phyloP scores from a whole-genome alignment of 2,329 filamentous ascomycete species.

The Ustilaginoidea virens region DNA sequence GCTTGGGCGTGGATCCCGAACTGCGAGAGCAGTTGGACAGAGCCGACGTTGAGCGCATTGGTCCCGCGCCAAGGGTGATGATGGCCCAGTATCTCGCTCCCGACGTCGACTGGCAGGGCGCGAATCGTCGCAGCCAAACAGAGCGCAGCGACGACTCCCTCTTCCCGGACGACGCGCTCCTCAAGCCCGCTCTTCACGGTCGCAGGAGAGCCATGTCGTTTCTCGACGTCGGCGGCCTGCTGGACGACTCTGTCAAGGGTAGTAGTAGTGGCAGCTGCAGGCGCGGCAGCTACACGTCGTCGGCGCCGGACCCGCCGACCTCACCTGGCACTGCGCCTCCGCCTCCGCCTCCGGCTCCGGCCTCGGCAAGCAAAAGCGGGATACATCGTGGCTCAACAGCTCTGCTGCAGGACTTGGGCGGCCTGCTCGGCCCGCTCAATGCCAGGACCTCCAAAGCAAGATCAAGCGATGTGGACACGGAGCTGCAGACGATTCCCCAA shows the following conservation, averaged over 20 bases:
- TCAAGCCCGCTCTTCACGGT: constrained; percentile 10
- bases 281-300: constrained; percentile 26
- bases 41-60: constrained; percentile 14
- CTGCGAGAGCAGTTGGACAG: constrained; percentile 24
- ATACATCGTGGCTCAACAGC: constrained; percentile 39
- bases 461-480: constrained; percentile 21
- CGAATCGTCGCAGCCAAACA: constrained; percentile 21
- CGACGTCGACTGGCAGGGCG: constrained; percentile 33
- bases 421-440: constrained; percentile 29
- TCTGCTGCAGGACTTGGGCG: constrained; percentile 42
- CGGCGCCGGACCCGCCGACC: constrained; percentile 22
- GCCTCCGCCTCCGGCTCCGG: constrained; percentile 28
- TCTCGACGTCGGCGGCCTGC: constrained; percentile 68
- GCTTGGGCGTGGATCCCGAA: constrained; percentile 47
- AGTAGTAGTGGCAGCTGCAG: constrained; percentile 18
- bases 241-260: constrained; percentile 31
- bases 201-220: constrained; percentile 46
- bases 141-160: constrained; percentile 31
- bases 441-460: constrained; percentile 16
- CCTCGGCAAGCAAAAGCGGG: constrained; percentile 28
- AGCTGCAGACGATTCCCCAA: constrained; percentile 31
- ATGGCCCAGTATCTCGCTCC: constrained; percentile 22
- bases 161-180: constrained; percentile 18
- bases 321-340: constrained; percentile 22
- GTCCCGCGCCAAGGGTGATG: constrained; percentile 20